These are phyloP conservation scores for Allomyces arbusculus DNA, from an alignment of 192 early-diverging fungal genomes.

Conservation along the genomic window DNA sequence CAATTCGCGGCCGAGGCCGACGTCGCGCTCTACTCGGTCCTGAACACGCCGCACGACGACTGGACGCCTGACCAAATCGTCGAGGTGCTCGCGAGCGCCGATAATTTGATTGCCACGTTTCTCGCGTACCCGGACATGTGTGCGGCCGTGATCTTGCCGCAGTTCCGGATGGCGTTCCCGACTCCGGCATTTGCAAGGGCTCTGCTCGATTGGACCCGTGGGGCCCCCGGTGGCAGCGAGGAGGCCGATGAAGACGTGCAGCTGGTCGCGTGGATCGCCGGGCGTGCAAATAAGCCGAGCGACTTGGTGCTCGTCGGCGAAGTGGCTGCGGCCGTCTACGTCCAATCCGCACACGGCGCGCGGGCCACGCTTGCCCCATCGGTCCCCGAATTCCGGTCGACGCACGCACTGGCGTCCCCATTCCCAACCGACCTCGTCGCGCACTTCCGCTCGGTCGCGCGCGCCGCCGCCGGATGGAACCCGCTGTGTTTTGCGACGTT, in stretches of 20 bases:
- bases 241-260: no score
- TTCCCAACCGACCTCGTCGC: no score
- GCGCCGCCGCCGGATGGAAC: background rate
- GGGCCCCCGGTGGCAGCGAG: no score
- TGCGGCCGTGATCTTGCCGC: background rate
- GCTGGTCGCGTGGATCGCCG: no score
- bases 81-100: background rate
- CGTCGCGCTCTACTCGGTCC: background rate
- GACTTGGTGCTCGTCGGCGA: background rate
- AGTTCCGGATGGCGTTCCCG: background rate
- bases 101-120: background rate
- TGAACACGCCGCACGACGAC: background rate
- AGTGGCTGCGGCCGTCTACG: background rate
- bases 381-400: no score
- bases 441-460: background rate
- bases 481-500: background rate
- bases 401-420: no score
- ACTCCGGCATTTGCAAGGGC: background rate
- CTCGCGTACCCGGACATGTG: background rate
- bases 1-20: background rate
- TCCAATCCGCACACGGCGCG: no score
- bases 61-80: background rate
- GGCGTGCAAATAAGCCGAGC: background rate
- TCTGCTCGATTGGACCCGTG: background rate
- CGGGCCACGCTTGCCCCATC: no score